These are phyloP conservation scores for Abelmoschus esculentus DNA, from an alignment of 345 rosid genomes.

Conservation along the genomic window DNA sequence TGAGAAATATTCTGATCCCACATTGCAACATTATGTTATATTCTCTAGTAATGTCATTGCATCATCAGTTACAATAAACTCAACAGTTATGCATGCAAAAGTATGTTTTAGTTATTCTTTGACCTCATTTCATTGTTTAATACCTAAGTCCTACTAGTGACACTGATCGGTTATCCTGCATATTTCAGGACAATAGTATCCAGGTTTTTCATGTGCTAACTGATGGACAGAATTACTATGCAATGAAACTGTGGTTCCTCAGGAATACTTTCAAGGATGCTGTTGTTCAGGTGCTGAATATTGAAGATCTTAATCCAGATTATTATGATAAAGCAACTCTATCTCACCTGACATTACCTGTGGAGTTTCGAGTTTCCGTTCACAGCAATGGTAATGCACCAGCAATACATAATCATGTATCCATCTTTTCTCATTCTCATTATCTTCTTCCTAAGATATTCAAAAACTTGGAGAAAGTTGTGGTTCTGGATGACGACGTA, in stretches of 20 bases:
- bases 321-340: constrained; percentile 34
- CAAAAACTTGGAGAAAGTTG: constrained; percentile 52
- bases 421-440: constrained; percentile 71
- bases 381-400: constrained; percentile 28
- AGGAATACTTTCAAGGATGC: constrained; percentile 62
- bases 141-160: constrained; percentile 10
- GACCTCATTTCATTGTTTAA: constrained; percentile 11
- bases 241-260: constrained; percentile 84
- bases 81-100: constrained; percentile 62
- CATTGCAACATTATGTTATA: constrained; percentile 61
- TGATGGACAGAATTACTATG: constrained; percentile 71
- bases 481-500: constrained; percentile 87
- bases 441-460: constrained; percentile 75
- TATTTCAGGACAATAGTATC: constrained; percentile 71
- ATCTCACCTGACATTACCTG: constrained; percentile 50
- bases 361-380: constrained; percentile 77
- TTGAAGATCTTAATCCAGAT: constrained; percentile 49
- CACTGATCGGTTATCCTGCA: constrained; percentile 21
- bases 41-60: constrained; percentile 85
- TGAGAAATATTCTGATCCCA: constrained; percentile 55
- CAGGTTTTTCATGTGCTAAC: constrained; percentile 89
- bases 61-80: constrained; percentile 81
- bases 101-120: constrained; percentile 31
- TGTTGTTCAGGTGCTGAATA: constrained; percentile 57
- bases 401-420: constrained; percentile 41